Conservation (phyloP, 73 alveolate genomes). For the Symbiodinium pilosum region DNA sequence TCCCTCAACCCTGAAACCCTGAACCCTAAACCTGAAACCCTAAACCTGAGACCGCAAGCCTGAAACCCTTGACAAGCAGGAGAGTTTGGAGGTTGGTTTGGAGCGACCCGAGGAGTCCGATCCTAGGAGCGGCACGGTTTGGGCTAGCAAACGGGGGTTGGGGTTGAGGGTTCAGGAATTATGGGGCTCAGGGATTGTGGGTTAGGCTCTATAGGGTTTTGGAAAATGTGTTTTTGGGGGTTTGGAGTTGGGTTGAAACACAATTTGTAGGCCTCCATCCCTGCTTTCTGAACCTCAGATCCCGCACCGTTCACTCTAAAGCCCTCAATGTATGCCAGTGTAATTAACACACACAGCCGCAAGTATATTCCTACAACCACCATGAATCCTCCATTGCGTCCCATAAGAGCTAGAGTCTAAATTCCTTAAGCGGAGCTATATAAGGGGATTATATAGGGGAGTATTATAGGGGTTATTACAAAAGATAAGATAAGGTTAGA, state of each 20-base stretch:
- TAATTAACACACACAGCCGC: too few relatives aligned
- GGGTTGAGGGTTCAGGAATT: neutral
- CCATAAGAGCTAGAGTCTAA: too few relatives aligned
- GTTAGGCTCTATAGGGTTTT: neutral
- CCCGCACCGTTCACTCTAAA: neutral
- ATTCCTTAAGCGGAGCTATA: too few relatives aligned
- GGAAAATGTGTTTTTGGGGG: neutral
- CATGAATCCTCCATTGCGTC: too few relatives aligned
- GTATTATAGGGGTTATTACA: too few relatives aligned
- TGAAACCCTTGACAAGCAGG: neutral
- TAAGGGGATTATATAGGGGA: too few relatives aligned
- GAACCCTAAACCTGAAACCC: neutral
- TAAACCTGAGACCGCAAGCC: neutral
- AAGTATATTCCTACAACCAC: too few relatives aligned
- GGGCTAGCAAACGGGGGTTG: neutral
- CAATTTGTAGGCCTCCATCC: neutral
- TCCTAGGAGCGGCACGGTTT: neutral
- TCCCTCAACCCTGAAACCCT: neutral
- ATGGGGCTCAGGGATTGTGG: neutral
- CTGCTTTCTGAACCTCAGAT: neutral
- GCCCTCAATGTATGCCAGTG: too few relatives aligned
- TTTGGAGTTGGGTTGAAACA: neutral
- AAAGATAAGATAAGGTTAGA: too few relatives aligned
- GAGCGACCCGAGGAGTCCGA: conserved; percentile 29
- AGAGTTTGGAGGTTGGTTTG: conserved; percentile 21